These are phyloP conservation scores for Citrullus amarus DNA, from an alignment of 306 rosid species.

Conservation along the genomic window DNA sequence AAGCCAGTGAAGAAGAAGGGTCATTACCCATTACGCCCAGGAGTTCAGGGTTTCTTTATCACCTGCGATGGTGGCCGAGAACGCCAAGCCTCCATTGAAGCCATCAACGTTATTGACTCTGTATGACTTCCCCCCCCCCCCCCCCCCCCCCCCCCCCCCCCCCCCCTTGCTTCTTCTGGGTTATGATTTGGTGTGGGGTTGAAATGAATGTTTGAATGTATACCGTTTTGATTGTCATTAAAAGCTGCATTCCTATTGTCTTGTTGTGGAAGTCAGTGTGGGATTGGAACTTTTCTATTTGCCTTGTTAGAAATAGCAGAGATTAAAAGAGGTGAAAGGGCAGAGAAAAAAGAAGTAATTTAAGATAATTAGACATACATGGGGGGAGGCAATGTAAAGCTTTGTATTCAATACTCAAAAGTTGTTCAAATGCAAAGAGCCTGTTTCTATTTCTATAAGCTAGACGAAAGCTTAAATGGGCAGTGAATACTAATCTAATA, in stretches of 20 bases:
- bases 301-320: not conserved
- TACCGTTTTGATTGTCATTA: not conserved
- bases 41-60: conserved; percentile 84
- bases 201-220: not conserved
- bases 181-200: not conserved
- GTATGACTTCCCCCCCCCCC: conserved; percentile 19
- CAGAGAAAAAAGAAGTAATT: not conserved
- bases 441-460: no score
- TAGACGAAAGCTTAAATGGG: no score
- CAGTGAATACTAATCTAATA: no score
- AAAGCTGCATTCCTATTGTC: not conserved
- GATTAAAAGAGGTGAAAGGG: not conserved
- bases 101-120: conserved; percentile 75
- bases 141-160: no score
- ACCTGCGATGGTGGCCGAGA: conserved; percentile 97
- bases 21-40: conserved; percentile 68
- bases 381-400: not conserved
- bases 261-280: no score
- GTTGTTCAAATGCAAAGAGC: no score
- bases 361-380: not conserved
- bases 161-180: not conserved
- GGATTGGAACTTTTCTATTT: not conserved
- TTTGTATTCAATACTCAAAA: no score
- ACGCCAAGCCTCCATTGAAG: conserved; percentile 80
- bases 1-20: conserved; percentile 83